These are phyloP conservation scores for Plasmopara muralis DNA, from an alignment of 352 stramenopile species.

Conservation along the genomic window DNA sequence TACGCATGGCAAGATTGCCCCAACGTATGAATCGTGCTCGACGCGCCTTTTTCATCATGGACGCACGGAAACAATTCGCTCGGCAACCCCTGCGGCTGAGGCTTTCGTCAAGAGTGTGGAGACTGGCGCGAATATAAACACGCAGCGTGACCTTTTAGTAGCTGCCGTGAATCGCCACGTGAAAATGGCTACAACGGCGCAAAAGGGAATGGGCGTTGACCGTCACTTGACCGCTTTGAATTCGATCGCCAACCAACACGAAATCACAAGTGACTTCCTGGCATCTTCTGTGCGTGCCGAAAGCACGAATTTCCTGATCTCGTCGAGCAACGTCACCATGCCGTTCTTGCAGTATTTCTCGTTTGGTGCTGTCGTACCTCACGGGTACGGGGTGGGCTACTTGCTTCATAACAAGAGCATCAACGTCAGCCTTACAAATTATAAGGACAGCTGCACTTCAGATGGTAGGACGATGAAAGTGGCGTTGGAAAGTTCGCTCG, in stretches of 20 bases:
- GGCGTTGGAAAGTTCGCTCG: conserved; percentile 50
- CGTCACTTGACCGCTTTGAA: conserved; percentile 80
- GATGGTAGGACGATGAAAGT: conserved; percentile 67
- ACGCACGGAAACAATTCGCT: conserved; percentile 90
- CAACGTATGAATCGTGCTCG: conserved; percentile 91
- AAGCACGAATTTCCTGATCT: conserved; percentile 86
- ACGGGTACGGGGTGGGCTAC: conserved; percentile 89
- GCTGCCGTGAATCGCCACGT: conserved; percentile 78
- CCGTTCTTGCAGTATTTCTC: conserved; percentile 87
- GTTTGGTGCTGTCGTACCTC: conserved; percentile 82
- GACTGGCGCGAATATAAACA: conserved; percentile 27
- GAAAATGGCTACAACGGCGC: conserved; percentile 85
- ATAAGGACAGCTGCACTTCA: conserved; percentile 66
- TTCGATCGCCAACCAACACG: conserved; percentile 57
- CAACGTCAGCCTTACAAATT: conserved; percentile 85
- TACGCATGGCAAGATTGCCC: conserved; percentile 62
- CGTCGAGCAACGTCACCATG: conserved; percentile 87
- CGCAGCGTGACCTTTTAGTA: conserved; percentile 62
- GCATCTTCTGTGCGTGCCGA: conserved; percentile 61
- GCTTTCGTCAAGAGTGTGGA: conserved; percentile 64
- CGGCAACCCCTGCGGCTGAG: conserved; percentile 60
- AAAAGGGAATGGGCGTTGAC: conserved; percentile 82
- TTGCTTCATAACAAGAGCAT: conserved; percentile 78
- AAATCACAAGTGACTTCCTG: conserved; percentile 72
- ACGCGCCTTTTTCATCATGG: conserved; percentile 87